Evolutionary conservation across 2,329 filamentous ascomycete species (phyloP), one percentile per base, ranked within the genome.

Genomic region (Raffaelea albimanens): DNA sequence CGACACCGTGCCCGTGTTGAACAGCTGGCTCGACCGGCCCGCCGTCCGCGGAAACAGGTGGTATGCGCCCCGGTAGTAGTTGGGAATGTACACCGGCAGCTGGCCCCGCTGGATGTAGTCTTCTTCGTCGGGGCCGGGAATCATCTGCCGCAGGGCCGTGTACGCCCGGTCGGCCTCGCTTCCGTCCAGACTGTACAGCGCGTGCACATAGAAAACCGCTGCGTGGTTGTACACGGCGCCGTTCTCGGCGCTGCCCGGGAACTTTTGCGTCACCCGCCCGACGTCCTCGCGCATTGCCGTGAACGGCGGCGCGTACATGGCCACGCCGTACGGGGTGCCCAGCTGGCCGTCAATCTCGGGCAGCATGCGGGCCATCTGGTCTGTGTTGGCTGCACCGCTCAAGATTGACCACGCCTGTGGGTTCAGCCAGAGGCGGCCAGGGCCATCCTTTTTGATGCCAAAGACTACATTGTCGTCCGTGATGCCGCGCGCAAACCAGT

Each of bases 221-320:
- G 75, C 74, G 57, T 79, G 75, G 62, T 78, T 79, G 59, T 78
- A 79, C 18, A 79, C 72, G 21, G 71, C 70, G 1, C 66, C 75
- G 57, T 79, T 79, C 59, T 79, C 75, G n/a, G 69, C 75, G 40
- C 73, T 73, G 3, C 75, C 75, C 3, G 73, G 69, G 49, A 72
- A 75, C 58, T 78, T 78, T 56, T 78, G 74, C 50, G 75, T 78
- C 14, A 78, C 75, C 41, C 75, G 73, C 10, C 75, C 75, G 20
- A 78, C 65, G 49, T 79, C 74, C 60, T 78, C 75, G 45, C 74
- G 72, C 75, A 79, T 79, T 9, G 60, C 64, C 34, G 63, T 71
- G 59, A 64, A 78, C 2, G 75, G 67, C 5, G 75, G 75, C 4
- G 65, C 71, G 56, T 78, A 79, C 75, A 79, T 78, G 49, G 68